Evolutionary conservation across 1,139 yeast genomes (phyloP), one percentile per base, ranked within the genome.

Genomic region (Pichia sp.): DNA sequence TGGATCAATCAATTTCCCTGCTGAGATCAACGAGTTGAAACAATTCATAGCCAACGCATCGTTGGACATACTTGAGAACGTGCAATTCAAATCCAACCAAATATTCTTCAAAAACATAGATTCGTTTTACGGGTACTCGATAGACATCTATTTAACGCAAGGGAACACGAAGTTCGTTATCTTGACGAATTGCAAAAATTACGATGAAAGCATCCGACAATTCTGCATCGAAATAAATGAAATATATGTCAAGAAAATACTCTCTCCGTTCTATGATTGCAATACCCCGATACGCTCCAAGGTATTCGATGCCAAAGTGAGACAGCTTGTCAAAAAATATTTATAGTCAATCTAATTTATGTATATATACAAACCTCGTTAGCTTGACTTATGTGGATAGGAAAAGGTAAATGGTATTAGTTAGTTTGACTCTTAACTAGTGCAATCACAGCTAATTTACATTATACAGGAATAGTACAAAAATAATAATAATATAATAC

Each of bases 41-140:
- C 97, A 97, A 24, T 92, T 91, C 66, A 84, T 95, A 40, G 79
- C 93, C 43, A 96, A 93, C 67, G 81, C 97, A 0, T 83, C 98
- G 2, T 73, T 95, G 44, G 99, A 93, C 67, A 76, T 93, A 24
- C 84, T 95, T 1, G 97, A 93, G 62, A 97, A 91, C 63, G 73
- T 83, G 3, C 97, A 91, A 65, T 92, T 96, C 95, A 79, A 82
- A 50, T 75, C 82, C 14, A 81, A 77, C 60, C 76, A 79, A 46
- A 75, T 85, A 67, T 80, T 88, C 64, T 73, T 91, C 59, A 93
- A 93, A 49, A 81, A 82, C 51, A 81, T 93, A 17, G 99, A 93
- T 71, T 84, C 86, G 49, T 93, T 91, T 69, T 89, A 92, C 68
- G 95, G 95, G 3, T 81, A 85, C 60, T 74, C 78, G 56, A 83